Base-by-base conservation (phyloP, 148 eudicot species). In the Pouteria glomerata region DNA sequence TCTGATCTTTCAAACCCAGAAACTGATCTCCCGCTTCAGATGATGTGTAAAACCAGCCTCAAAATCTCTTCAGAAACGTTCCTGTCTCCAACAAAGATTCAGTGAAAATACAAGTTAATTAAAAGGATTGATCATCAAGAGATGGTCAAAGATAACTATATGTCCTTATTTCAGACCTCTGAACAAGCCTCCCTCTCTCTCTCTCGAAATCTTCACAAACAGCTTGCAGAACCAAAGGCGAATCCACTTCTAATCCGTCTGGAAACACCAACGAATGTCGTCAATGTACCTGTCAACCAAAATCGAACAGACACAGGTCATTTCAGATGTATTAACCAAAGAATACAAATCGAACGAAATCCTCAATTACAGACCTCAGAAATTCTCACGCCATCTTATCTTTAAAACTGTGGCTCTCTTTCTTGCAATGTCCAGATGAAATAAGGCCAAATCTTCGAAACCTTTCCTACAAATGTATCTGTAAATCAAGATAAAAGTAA, bases 21-120 rank as follows among this genome's bases (percentile, higher is more conserved):
- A 51, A 56, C 68, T 63, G 79, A 70, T 53, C 69, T 75, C 24
- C 42, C 44, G 31, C 57, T 60, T 61, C 65, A 33, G 67, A 60
- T n/a, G 16, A 21, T 60, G 42, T 51, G 51, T 1, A 18, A 58
- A 45, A 29, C 47, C 57, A 47, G 70, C 57, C 11, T 33, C 45
- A 23, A 51, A n/a, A 21, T 52, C 57, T 35, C 34, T 10, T 1
- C 15, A 2, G 23, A 63, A 63, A 70, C 57, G 57, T 34, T 55
- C 58, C 79, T 70, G 75, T 33, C 4, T 33, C 4, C 16, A 56
- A 55, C 45, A 63, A 34, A 61, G 58, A 70, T 70, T 53, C 63
- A 56, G 42, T 51, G 57, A 56, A 15, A 50, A 76, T 15, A 41
- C 15, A n/a, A 60, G 71, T 56, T 68, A 41, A 16, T 57, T 47